A percentile compares a stretch with the other conserved stretches of the same genome.
These are phyloP conservation scores for Udeniomyces megalosporus DNA, from an alignment of 768 basidiomycete genomes.

Conservation along the genomic window DNA sequence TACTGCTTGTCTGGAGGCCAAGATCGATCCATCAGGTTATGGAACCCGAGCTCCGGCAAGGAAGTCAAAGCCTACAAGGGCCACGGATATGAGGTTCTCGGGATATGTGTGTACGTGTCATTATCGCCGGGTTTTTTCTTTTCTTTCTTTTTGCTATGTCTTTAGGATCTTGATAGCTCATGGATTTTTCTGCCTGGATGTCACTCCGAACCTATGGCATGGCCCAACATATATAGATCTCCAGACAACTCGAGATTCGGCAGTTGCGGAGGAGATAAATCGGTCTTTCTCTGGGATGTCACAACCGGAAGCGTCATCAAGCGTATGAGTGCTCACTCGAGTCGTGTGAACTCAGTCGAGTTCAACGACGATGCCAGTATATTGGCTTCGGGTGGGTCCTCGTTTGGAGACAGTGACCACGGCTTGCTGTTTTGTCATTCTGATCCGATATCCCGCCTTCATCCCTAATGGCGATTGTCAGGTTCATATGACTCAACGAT, in stretches of 20 bases:
- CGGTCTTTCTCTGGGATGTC: conserved; percentile 92
- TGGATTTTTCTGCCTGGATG: background rate
- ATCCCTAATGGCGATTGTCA: background rate
- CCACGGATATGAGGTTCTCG: conserved; percentile 90
- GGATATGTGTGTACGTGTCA: conserved; percentile 59
- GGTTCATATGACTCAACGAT: conserved; percentile 14
- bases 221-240: conserved; percentile 36
- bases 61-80: conserved; percentile 81
- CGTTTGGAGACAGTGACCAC: conserved; percentile 25
- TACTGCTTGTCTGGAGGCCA: conserved; percentile 88
- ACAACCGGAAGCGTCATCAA: conserved; percentile 66
- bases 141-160: background rate
- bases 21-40: conserved; percentile 73
- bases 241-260: conserved; percentile 90
- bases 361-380: conserved; percentile 34
- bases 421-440: background rate
- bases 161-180: background rate
- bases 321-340: conserved; percentile 71
- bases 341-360: conserved; percentile 76
- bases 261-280: conserved; percentile 83
- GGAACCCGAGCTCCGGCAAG: conserved; percentile 73
- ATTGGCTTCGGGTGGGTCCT: conserved; percentile 60
- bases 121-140: background rate
- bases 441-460: background rate
- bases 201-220: too few species aligned